phyloP scores from a whole-genome alignment of 495 filamentous ascomycete species.

The Trichoderma parareesei region DNA sequence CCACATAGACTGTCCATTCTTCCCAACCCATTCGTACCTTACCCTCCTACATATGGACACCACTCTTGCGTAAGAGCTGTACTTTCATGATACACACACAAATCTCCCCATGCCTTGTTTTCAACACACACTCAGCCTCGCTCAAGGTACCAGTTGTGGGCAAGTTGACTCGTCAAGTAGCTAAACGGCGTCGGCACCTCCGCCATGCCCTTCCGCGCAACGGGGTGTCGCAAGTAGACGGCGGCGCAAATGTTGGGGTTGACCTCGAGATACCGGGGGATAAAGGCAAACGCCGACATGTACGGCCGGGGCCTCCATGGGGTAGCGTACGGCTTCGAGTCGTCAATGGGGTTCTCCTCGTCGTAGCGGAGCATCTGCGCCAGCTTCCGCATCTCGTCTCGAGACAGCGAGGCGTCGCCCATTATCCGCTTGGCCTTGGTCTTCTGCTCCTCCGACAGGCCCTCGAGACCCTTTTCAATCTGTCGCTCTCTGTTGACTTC shows the following conservation, averaged over 20 bases:
- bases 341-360: conserved; percentile 64
- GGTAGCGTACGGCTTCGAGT: conserved; percentile 74
- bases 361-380: conserved; percentile 24
- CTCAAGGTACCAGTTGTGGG: conserved; percentile 90
- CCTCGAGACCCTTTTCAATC: conserved; percentile 1
- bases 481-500: background rate
- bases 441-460: background rate
- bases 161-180: conserved; percentile 54
- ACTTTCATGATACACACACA: background rate
- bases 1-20: background rate
- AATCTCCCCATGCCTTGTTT: background rate
- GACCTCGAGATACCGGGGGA: conserved; percentile 92
- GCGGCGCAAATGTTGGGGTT: conserved; percentile 93
- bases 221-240: conserved; percentile 91
- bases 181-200: conserved; percentile 88
- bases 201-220: conserved; percentile 75
- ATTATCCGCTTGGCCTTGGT: background rate
- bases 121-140: conserved; percentile 45
- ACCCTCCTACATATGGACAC: background rate
- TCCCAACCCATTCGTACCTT: background rate
- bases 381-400: conserved; percentile 21
- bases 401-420: background rate
- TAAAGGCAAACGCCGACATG: conserved; percentile 88
- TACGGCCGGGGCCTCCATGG: conserved; percentile 84
- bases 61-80: background rate